A percentile compares a stretch with the other conserved stretches of the same genome.
Conservation (phyloP, 345 rosid genomes). For the Ceriops decandra region DNA sequence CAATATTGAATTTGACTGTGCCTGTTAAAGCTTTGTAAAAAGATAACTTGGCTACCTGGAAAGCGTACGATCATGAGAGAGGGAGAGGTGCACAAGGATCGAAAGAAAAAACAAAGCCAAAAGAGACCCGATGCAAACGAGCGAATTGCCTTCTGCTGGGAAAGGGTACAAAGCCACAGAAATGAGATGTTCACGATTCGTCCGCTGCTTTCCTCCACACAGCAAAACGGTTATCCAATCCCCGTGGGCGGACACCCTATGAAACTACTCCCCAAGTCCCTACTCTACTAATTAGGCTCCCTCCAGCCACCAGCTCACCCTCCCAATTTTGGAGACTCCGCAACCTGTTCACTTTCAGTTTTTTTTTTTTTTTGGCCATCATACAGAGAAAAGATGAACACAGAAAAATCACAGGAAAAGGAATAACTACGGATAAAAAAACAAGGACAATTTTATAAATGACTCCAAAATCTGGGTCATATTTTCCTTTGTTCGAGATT, state of each 20-base stretch:
- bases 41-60: neutral
- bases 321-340: slow-evolving; percentile 4
- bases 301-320: slow-evolving; percentile 17
- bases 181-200: slow-evolving; percentile 28
- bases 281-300: slow-evolving; percentile 4
- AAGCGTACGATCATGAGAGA: neutral
- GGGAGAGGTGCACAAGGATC: neutral
- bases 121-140: neutral
- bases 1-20: neutral
- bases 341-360: neutral
- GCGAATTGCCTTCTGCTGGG: slow-evolving; percentile 12
- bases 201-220: slow-evolving; percentile 25
- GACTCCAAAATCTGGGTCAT: no score
- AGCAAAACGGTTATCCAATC: slow-evolving; percentile 8
- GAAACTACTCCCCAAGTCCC: neutral
- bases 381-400: neutral
- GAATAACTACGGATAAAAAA: no score
- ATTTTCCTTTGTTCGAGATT: no score
- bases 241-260: neutral
- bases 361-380: slow-evolving; percentile 11
- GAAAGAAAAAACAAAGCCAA: neutral
- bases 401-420: no score
- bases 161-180: slow-evolving; percentile 16
- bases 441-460: no score
- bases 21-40: no score